Conservation (phyloP, 176 grass and related monocot species). For the Lolium rigidum region DNA sequence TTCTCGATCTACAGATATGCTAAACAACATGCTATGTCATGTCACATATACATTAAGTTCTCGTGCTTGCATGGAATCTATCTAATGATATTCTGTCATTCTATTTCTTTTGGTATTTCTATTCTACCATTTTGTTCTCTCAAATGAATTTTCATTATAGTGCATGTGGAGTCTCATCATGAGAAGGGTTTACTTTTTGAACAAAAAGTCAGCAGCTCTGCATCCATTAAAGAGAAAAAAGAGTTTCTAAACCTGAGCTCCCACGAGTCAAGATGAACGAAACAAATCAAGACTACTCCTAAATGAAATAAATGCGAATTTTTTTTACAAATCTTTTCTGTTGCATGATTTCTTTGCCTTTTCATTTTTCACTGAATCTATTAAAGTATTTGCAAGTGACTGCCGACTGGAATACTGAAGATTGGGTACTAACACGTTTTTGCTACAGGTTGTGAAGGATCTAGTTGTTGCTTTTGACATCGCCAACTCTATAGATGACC, state of each 20-base stretch:
- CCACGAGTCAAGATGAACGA: neutral
- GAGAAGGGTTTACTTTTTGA: neutral
- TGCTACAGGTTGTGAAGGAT: constrained; percentile 72
- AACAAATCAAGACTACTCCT: neutral
- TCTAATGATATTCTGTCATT: neutral
- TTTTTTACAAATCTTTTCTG: neutral
- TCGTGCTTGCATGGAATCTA: neutral
- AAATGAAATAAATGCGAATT: neutral
- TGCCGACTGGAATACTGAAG: neutral
- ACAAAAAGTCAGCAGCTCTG: neutral
- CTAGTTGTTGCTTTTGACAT: constrained; percentile 56
- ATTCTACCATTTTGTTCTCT: neutral
- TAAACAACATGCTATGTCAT: neutral
- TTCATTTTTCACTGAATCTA: neutral
- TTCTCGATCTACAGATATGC: neutral
- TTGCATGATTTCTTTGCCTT: neutral
- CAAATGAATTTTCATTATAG: neutral
- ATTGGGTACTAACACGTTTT: constrained; percentile 30
- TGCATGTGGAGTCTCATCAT: neutral
- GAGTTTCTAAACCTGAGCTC: neutral
- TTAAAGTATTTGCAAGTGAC: neutral
- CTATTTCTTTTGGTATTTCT: neutral
- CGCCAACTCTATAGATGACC: constrained; percentile 58
- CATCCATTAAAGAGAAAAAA: neutral
- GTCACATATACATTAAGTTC: neutral